These are phyloP conservation scores for Botrytis porri DNA, from an alignment of 2,329 filamentous ascomycete species.

Conservation along the genomic window DNA sequence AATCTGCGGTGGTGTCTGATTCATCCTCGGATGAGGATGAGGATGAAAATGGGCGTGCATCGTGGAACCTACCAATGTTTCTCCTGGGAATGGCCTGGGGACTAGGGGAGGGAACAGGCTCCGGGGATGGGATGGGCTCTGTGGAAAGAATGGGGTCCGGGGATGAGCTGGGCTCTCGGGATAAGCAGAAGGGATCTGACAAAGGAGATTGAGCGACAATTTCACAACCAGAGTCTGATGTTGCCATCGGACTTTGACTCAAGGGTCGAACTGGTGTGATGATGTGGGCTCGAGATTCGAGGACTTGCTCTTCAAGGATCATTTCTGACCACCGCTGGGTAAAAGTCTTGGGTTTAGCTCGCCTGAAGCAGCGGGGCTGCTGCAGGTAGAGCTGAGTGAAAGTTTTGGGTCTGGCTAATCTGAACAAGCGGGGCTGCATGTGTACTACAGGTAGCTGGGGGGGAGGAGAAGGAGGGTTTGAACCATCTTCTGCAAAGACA, in stretches of 20 bases:
- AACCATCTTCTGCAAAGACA: not conserved
- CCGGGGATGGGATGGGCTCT: too few relatives aligned
- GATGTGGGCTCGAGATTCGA: not conserved
- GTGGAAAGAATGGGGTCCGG: not conserved
- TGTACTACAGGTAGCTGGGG: not conserved
- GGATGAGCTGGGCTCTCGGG: not conserved
- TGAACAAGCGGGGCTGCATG: constrained; percentile 3
- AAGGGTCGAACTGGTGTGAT: constrained; percentile 8
- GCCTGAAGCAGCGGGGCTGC: not conserved
- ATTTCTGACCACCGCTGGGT: not conserved
- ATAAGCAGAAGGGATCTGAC: not conserved
- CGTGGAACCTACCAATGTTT: not conserved
- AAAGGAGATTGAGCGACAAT: constrained; percentile 1
- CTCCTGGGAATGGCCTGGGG: not conserved
- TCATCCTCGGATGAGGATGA: not conserved
- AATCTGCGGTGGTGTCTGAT: not conserved
- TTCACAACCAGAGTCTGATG: constrained; percentile 13
- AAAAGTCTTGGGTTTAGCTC: not conserved
- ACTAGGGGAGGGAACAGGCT: not conserved
- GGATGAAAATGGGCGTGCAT: not conserved
- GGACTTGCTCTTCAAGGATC: not conserved
- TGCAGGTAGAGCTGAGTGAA: not conserved
- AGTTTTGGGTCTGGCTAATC: not conserved
- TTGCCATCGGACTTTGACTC: not conserved
- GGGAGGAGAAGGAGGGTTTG: not conserved